A percentile compares a stretch with the other conserved stretches of the same genome.
Evolutionary conservation across 257 asterid genomes (phyloP).

Genomic region (Hygrophila difformis): DNA sequence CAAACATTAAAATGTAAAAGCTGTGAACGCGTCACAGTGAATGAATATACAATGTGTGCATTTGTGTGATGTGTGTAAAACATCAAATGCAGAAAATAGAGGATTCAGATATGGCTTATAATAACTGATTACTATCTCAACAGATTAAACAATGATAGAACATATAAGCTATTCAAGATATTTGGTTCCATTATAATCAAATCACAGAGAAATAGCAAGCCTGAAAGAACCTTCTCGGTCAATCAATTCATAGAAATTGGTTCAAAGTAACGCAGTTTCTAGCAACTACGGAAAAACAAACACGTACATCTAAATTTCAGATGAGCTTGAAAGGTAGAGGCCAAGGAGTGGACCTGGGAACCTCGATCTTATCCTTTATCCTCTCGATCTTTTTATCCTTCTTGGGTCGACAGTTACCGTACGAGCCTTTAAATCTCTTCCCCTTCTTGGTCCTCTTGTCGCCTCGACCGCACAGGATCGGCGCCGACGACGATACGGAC

Average conservation of each 20-base stretch:
- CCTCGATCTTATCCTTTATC: slow-evolving; percentile 70
- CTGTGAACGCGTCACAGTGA: too few species aligned
- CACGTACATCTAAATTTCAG: slow-evolving; percentile 16
- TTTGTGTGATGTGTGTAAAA: too few species aligned
- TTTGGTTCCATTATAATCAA: too few species aligned
- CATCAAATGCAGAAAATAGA: too few species aligned
- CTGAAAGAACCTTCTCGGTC: slow-evolving; percentile 4
- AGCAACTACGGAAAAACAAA: slow-evolving; percentile 8
- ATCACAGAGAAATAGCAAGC: slow-evolving; percentile 10
- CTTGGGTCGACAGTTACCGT: slow-evolving; percentile 62
- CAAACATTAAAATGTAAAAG: too few species aligned
- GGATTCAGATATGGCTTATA: too few species aligned
- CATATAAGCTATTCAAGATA: too few species aligned
- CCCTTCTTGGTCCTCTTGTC: slow-evolving; percentile 83
- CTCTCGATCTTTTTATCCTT: slow-evolving; percentile 66
- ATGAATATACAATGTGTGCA: too few species aligned
- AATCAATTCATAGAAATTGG: slow-evolving; percentile 3
- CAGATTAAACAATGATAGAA: too few species aligned
- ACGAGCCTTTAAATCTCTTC: slow-evolving; percentile 75
- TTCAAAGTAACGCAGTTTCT: neutral
- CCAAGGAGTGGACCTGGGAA: slow-evolving; percentile 93
- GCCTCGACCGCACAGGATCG: slow-evolving; percentile 71
- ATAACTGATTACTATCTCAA: too few species aligned
- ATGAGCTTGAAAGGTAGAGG: slow-evolving; percentile 89
- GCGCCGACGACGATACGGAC: slow-evolving; percentile 24